These are phyloP conservation scores for Corylus avellana DNA, from an alignment of 306 rosid species.

Conservation along the genomic window DNA sequence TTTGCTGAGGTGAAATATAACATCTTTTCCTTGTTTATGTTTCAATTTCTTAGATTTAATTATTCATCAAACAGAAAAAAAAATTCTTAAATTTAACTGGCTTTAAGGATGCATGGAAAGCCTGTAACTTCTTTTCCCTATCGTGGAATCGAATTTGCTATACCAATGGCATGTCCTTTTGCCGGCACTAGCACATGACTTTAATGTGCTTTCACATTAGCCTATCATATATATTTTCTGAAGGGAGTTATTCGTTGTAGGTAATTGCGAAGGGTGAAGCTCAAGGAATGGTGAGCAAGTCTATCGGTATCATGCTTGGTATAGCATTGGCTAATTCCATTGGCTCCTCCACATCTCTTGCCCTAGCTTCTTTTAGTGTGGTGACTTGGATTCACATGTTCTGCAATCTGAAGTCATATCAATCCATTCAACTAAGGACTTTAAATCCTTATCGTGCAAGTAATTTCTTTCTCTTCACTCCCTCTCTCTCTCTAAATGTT, in stretches of 20 bases:
- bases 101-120: slow-evolving; percentile 18
- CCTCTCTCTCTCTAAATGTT: slow-evolving; percentile 8
- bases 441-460: slow-evolving; percentile 96
- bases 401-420: slow-evolving; percentile 94
- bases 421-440: slow-evolving; percentile 82
- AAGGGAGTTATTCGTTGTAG: slow-evolving; percentile 43
- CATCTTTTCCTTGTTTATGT: slow-evolving; percentile 11
- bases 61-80: no score
- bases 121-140: slow-evolving; percentile 16
- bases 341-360: slow-evolving; percentile 74
- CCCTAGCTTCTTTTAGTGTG: slow-evolving; percentile 72
- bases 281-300: slow-evolving; percentile 98
- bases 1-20: slow-evolving; percentile 81
- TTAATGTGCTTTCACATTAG: not conserved
- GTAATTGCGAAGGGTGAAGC: slow-evolving; percentile 99
- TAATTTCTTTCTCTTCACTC: slow-evolving; percentile 35
- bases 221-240: slow-evolving; percentile 5
- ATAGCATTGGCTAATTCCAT: slow-evolving; percentile 78
- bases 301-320: slow-evolving; percentile 76
- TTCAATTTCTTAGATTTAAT: slow-evolving; percentile 3
- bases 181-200: not conserved
- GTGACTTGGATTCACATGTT: slow-evolving; percentile 90
- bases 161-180: not conserved
- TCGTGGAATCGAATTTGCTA: not conserved
- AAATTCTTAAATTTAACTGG: not conserved